phyloP scores from a whole-genome alignment of 192 early-diverging fungal genomes.

The Umbelopsis sp. region DNA sequence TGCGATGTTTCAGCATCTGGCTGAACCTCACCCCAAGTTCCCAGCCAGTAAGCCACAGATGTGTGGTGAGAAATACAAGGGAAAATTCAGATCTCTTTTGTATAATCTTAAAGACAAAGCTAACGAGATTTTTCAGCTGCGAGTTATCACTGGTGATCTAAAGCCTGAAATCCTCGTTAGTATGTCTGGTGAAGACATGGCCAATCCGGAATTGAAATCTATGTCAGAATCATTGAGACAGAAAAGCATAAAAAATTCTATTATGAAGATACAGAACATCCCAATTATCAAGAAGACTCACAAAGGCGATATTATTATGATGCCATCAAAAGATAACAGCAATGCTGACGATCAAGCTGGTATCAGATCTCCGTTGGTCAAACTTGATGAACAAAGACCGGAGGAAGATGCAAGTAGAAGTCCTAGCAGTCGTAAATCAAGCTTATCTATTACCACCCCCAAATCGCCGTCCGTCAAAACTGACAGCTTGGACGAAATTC shows the following conservation, averaged over 20 bases:
- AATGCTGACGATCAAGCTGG: slow-evolving; percentile 7
- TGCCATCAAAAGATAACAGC: slow-evolving; percentile 32
- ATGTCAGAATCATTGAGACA: slow-evolving; percentile 59
- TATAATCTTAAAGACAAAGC: slow-evolving; percentile 82
- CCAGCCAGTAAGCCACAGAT: slow-evolving; percentile 25
- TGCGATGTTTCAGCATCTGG: slow-evolving; percentile 50
- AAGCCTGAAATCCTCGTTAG: slow-evolving; percentile 65
- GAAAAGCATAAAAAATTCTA: slow-evolving; percentile 57
- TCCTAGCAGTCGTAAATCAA: slow-evolving; percentile 13
- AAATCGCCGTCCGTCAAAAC: slow-evolving; percentile 36
- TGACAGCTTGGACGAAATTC: slow-evolving; percentile 55
- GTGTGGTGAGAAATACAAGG: slow-evolving; percentile 70
- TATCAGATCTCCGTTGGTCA: slow-evolving; percentile 7
- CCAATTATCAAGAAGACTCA: slow-evolving; percentile 65
- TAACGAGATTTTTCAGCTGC: slow-evolving; percentile 69
- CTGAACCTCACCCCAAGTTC: slow-evolving; percentile 32
- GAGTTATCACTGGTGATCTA: slow-evolving; percentile 68
- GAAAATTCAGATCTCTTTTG: slow-evolving; percentile 75
- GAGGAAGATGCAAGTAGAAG: slow-evolving; percentile 12
- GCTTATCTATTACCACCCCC: slow-evolving; percentile 18
- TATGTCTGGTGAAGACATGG: slow-evolving; percentile 90
- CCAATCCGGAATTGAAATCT: slow-evolving; percentile 71
- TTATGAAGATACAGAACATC: slow-evolving; percentile 53
- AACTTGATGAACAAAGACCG: slow-evolving; percentile 33
- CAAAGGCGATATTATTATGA: slow-evolving; percentile 59